Percentiles rank a stretch among this genome's conserved stretches.
Evolutionary conservation across 2,329 filamentous ascomycete genomes (phyloP).

Genomic region (Colletotrichum sp.): DNA sequence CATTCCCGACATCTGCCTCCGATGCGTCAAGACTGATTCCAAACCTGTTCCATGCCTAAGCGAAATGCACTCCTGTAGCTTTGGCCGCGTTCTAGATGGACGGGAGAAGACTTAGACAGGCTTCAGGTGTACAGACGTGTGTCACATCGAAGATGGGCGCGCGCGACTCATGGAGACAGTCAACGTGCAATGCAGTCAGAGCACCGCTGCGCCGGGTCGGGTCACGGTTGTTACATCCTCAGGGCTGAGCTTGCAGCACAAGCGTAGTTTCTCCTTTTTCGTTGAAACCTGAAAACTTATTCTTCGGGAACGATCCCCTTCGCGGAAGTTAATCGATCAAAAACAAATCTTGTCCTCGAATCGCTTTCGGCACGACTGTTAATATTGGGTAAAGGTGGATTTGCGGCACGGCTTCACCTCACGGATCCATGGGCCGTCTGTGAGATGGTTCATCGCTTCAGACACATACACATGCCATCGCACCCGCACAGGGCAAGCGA

Average conservation of each 20-base stretch:
- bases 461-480: neutral
- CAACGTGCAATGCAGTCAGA: neutral
- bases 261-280: neutral
- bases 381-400: neutral
- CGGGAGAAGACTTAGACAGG: neutral
- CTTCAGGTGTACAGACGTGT: neutral
- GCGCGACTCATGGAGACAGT: neutral
- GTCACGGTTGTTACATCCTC: neutral
- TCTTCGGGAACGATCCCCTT: neutral
- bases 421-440: neutral
- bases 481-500: neutral
- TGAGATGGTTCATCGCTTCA: neutral
- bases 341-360: neutral
- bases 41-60: conserved; percentile 2
- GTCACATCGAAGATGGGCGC: neutral
- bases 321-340: neutral
- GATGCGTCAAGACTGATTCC: neutral
- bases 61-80: neutral
- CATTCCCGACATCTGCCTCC: neutral
- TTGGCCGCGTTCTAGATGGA: conserved; percentile 5
- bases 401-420: neutral
- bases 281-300: neutral
- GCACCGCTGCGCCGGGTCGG: neutral
- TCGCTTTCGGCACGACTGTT: neutral
- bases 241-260: neutral